Evolutionary conservation across 495 filamentous ascomycete species (phyloP), one percentile per base, ranked within the genome.

Genomic region (Penicillium salamii): DNA sequence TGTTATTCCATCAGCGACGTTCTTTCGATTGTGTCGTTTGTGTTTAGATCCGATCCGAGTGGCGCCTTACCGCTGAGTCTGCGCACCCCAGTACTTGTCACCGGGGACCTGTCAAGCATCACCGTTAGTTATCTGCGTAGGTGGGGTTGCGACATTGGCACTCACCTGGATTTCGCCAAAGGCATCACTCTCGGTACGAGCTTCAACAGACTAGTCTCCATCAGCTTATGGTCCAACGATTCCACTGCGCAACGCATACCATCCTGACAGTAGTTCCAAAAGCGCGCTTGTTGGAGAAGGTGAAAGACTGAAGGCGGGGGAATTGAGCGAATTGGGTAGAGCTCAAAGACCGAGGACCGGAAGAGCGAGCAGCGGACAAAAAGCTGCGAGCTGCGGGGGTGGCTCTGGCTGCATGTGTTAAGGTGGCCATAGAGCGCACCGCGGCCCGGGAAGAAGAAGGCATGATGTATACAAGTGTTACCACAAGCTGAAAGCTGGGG

Each of bases 51-150:
- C 28, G 46, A 42, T 37, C 47, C 37, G 34, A 37, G 15, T 43
- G 38, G 50, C 52, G 53, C 47, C 77, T 65, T 79, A 82, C 71
- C 93, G 84, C 80, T 98, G 88, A 52, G 93, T 98, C 75, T 98
- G 93, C 40, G 93, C 93, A 65, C 93, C 93, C 93, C 95, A 98
- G 80, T 98, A 98, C 78, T 88, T 95, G 84, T 93, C 90, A 44
- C 83, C 79, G 34, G 88, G 80, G 50, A 98, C 95, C 76, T 90
- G 77, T 21, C 41, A 34, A 42, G 19, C 48, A 28, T n/a, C 43
- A 50, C 14, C 40, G 36, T 71, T 48, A 68, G 61, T 45, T 49
- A n/a, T 54, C 42, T 46, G 23, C n/a, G 23, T 20, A 20, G 26
- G 38, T 19, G 17, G 24, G 37, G 31, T 21, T 29, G 19, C 28